Evolutionary conservation across 1,139 yeast genomes (phyloP).

Genomic region (Yamadazyma sp.): DNA sequence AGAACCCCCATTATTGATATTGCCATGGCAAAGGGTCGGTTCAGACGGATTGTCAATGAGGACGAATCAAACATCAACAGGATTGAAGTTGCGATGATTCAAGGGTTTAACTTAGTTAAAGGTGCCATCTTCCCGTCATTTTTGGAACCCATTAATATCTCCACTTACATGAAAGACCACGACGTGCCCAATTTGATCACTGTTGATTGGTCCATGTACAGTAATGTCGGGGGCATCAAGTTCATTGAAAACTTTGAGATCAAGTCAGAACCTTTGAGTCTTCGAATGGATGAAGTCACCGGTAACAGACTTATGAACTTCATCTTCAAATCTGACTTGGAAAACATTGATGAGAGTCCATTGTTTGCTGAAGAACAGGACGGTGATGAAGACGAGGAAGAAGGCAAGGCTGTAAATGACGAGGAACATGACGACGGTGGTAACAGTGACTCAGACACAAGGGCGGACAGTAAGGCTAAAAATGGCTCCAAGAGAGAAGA

Average conservation of each 20-base stretch:
- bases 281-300: conserved; percentile 61
- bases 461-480: too few species aligned
- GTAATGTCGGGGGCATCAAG: conserved; percentile 68
- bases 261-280: conserved; percentile 52
- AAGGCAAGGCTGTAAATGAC: too few species aligned
- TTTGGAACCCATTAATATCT: conserved; percentile 29
- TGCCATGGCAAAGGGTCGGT: conserved; percentile 38
- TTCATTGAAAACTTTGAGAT: conserved; percentile 56
- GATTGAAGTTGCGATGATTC: conserved; percentile 46
- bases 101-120: conserved; percentile 38
- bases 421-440: background rate
- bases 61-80: conserved; percentile 44
- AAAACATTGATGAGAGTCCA: conserved; percentile 30
- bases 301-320: conserved; percentile 57
- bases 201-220: conserved; percentile 63
- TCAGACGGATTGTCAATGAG: conserved; percentile 49
- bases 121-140: conserved; percentile 37
- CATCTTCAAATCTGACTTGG: conserved; percentile 48
- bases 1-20: conserved; percentile 43
- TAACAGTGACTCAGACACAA: background rate
- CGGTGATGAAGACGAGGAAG: too few species aligned
- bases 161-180: conserved; percentile 12
- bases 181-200: conserved; percentile 33
- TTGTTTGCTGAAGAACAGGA: conserved; percentile 18
- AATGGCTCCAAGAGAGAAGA: background rate